These are phyloP conservation scores for Phytophthora melonis DNA, from an alignment of 352 stramenopile species.

Conservation along the genomic window DNA sequence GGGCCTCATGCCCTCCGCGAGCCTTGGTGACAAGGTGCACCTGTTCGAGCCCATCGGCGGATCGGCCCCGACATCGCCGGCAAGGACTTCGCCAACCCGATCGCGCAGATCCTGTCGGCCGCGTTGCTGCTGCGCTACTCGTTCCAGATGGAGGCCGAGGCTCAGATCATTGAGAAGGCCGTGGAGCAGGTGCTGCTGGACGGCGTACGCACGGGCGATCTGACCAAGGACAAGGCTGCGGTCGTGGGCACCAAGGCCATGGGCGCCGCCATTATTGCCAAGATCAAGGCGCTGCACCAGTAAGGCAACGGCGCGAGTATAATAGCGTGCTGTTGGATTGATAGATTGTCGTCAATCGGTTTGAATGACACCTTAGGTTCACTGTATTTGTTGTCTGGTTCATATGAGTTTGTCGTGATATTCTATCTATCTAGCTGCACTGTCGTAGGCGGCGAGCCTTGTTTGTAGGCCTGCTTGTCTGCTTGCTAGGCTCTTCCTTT, in stretches of 20 bases:
- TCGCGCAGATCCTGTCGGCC: conserved; percentile 98
- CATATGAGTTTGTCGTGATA: no score
- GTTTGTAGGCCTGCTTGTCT: no score
- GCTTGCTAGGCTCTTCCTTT: no score
- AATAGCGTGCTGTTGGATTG: conserved; percentile 11
- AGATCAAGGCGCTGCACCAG: conserved; percentile 69
- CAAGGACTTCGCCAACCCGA: conserved; percentile 96
- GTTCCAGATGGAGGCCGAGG: conserved; percentile 85
- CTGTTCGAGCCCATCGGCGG: conserved; percentile 99
- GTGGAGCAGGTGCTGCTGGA: conserved; percentile 88
- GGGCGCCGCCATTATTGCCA: conserved; percentile 83
- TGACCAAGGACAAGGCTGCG: conserved; percentile 66
- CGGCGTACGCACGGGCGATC: conserved; percentile 87
- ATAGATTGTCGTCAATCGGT: conserved; percentile 23
- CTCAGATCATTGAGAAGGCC: conserved; percentile 81
- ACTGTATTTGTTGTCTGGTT: conserved; percentile 18
- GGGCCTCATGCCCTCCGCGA: conserved; percentile 98
- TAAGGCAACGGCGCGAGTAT: conserved; percentile 16
- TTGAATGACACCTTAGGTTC: conserved; percentile 27
- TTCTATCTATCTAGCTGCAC: no score
- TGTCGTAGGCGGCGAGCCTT: no score
- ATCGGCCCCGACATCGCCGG: conserved; percentile 98
- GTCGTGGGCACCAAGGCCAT: conserved; percentile 79
- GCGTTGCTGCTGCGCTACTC: conserved; percentile 98
- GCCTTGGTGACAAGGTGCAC: conserved; percentile 89